Conservation (phyloP, 371 early-diverging fungal genomes). For the Apophysomyces variabilis region DNA sequence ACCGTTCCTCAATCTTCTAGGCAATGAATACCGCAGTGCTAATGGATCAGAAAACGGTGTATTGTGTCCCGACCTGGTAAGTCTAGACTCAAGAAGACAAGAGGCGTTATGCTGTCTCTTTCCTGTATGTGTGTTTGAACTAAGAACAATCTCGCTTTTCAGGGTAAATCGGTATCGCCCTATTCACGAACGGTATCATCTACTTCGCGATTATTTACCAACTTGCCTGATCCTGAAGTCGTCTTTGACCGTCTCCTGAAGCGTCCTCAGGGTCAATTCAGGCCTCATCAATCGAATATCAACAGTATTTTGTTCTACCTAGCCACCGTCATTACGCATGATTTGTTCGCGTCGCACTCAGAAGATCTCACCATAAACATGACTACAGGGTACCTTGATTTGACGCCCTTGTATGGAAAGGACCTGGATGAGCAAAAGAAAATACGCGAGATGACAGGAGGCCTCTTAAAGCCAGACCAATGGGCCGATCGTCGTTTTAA, state of each 20-base stretch:
- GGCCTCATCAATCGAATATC: slow-evolving; percentile 37
- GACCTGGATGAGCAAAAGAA: slow-evolving; percentile 40
- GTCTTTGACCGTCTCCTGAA: slow-evolving; percentile 45
- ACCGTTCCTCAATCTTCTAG: slow-evolving; percentile 44
- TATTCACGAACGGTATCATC: slow-evolving; percentile 47
- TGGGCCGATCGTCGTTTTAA: slow-evolving; percentile 54
- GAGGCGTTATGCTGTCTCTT: no score
- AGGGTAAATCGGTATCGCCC: slow-evolving; percentile 46
- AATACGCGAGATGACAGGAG: slow-evolving; percentile 44
- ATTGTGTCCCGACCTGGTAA: slow-evolving; percentile 43
- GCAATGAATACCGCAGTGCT: slow-evolving; percentile 48
- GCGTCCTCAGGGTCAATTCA: slow-evolving; percentile 37
- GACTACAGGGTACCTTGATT: slow-evolving; percentile 53
- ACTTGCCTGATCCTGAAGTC: slow-evolving; percentile 35
- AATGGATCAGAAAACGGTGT: slow-evolving; percentile 56
- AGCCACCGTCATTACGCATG: slow-evolving; percentile 58
- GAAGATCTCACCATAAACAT: slow-evolving; percentile 41
- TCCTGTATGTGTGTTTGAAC: not conserved
- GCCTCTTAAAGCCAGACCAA: slow-evolving; percentile 54
- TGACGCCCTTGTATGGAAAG: slow-evolving; percentile 53
- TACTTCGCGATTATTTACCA: slow-evolving; percentile 18
- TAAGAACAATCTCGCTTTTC: slow-evolving; percentile 1
- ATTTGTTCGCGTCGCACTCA: slow-evolving; percentile 53
- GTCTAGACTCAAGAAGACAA: not conserved
- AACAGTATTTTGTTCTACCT: slow-evolving; percentile 53